These are phyloP conservation scores for Flaveria bidentis DNA, from an alignment of 129 eudicot genomes.

Conservation along the genomic window DNA sequence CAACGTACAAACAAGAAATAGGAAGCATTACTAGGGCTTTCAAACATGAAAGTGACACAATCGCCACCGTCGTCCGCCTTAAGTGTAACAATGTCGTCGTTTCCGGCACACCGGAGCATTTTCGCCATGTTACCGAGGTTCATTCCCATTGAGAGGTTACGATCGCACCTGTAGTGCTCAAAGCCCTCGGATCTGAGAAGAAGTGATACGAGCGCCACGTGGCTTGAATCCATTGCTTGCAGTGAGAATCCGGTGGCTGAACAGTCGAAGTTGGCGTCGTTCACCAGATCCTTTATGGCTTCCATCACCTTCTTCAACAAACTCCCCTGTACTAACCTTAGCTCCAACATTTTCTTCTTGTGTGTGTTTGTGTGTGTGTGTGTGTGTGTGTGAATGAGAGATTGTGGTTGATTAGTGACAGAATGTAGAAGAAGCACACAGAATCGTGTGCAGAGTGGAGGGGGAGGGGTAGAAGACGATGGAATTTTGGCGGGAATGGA, in stretches of 20 bases:
- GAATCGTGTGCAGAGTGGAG: neutral
- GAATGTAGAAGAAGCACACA: neutral
- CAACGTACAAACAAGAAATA: neutral
- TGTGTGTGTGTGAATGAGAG: constrained; percentile 3
- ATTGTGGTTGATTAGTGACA: constrained; percentile 9
- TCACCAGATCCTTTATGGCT: constrained; percentile 77
- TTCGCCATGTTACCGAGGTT: constrained; percentile 76
- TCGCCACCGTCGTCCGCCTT: constrained; percentile 94
- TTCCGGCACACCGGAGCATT: constrained; percentile 80
- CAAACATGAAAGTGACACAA: constrained; percentile 88
- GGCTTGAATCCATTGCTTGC: constrained; percentile 96
- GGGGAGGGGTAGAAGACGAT: constrained; percentile 22
- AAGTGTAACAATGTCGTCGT: constrained; percentile 80
- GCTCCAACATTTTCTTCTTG: constrained; percentile 62
- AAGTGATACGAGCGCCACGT: constrained; percentile 87
- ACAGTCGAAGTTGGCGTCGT: constrained; percentile 87
- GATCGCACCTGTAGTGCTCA: constrained; percentile 88
- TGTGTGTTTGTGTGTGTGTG: neutral
- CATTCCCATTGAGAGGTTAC: constrained; percentile 91
- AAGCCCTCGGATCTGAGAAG: constrained; percentile 86
- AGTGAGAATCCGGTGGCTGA: constrained; percentile 86
- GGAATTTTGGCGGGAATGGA: constrained; percentile 37
- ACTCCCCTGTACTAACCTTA: constrained; percentile 82
- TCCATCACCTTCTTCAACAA: constrained; percentile 83
- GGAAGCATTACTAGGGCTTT: constrained; percentile 66